Evolutionary conservation across 2,329 filamentous ascomycete species (phyloP), one percentile per base, ranked within the genome.

Genomic region (Fusarium liriodendri): DNA sequence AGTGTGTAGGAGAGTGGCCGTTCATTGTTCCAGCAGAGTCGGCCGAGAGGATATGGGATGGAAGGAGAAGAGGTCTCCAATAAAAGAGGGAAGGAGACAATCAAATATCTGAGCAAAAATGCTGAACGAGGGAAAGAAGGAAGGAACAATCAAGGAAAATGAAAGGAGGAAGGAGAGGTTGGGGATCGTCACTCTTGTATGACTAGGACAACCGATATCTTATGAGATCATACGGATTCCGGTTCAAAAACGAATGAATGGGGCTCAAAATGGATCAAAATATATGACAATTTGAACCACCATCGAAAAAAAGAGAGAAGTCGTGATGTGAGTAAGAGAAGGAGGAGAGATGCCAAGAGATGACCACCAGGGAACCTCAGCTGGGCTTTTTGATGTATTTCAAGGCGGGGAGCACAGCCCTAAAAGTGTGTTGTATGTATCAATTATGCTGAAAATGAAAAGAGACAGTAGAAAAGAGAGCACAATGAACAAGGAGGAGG

Each of bases 1-100:
- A 76, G 59, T 77, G 80, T n/a, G 79, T 80, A 25, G 79, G 70
- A 66, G 80, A 80, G 76, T 83, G 80, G 67, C 80, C 80, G 73
- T 82, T 82, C 86, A 87, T 87, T 75, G 78, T 72, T 52, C 35
- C 38, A 38, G 57, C 22, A 58, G 61, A 62, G 18, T 37, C 38
- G 61, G 25, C 22, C 47, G 27, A 52, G 47, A 52, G 18, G 47
- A 52, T 14, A 52, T 52, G 47, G 11, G 54, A 50, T 37, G 9
- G 20, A 50, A 66, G 40, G 47, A 62, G 72, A 58, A 38, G 40
- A 45, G 50, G 37, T 45, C n/a, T 52, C 54, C 40, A 62, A 50
- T 55, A 20, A 54, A 35, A 61, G 62, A 42, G 64, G 29, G 7
- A 52, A 40, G 45, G 38, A 59, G 25, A 14, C 22, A 4, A 13